Evolutionary conservation across 2,329 filamentous ascomycete species (phyloP).

Genomic region (Periconia sp.): DNA sequence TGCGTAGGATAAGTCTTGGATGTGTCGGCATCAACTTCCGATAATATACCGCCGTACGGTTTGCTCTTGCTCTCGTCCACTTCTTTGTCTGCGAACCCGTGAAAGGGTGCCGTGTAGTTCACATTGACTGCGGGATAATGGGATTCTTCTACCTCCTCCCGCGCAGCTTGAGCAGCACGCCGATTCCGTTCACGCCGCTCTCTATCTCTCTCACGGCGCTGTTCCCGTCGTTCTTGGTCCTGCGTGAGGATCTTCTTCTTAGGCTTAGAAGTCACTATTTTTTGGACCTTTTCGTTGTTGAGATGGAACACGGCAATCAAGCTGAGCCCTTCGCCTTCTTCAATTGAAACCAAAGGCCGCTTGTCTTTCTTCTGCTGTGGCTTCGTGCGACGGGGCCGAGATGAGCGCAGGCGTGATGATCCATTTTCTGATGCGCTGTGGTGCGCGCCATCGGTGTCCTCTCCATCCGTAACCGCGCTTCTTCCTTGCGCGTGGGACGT

Average conservation of each 20-base stretch:
- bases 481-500: constrained; percentile 32
- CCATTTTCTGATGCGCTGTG: constrained; percentile 32
- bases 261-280: constrained; percentile 61
- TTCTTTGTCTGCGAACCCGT: constrained; percentile 86
- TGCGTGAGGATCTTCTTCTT: constrained; percentile 49
- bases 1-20: constrained; percentile 80
- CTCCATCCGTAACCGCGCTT: constrained; percentile 31
- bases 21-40: constrained; percentile 87
- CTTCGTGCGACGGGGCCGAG: constrained; percentile 34
- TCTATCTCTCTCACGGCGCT: constrained; percentile 36
- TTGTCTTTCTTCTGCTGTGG: constrained; percentile 40
- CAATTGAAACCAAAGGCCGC: constrained; percentile 39
- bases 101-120: constrained; percentile 76
- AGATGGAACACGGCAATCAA: constrained; percentile 39
- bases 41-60: constrained; percentile 91
- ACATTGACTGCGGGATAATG: constrained; percentile 63
- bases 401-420: constrained; percentile 28
- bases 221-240: constrained; percentile 34
- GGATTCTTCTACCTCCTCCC: constrained; percentile 48
- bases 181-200: constrained; percentile 50
- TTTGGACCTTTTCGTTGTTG: constrained; percentile 59
- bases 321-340: constrained; percentile 33
- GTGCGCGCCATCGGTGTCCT: constrained; percentile 31
- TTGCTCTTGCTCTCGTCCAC: constrained; percentile 87
- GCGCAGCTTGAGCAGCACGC: constrained; percentile 46